Percentiles rank a stretch among this genome's conserved stretches.
Conservation (phyloP, 2,329 filamentous ascomycete genomes). For the Fusarium burgessii region DNA sequence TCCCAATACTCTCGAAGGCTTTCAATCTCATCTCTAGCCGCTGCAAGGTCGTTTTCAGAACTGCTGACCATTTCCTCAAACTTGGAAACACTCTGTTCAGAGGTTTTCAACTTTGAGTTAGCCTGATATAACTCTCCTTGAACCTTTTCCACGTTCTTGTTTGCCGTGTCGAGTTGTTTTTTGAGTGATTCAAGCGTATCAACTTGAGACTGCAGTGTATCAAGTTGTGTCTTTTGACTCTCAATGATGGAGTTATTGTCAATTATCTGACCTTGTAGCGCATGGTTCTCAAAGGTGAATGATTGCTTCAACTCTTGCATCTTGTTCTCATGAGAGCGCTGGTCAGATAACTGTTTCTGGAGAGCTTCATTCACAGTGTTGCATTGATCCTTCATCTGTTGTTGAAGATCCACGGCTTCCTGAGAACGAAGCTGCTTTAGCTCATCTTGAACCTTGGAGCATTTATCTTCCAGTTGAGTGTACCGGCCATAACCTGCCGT, state of each 20-base stretch:
- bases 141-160: background rate
- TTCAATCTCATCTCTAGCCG: background rate
- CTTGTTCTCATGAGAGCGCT: background rate
- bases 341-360: background rate
- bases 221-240: background rate
- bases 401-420: background rate
- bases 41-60: background rate
- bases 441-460: background rate
- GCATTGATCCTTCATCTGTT: background rate
- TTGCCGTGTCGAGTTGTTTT: background rate
- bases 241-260: background rate
- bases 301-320: background rate
- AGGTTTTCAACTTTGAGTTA: background rate
- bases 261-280: background rate
- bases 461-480: background rate
- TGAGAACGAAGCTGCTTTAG: background rate
- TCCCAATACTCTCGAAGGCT: background rate
- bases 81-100: background rate
- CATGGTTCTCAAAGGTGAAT: background rate
- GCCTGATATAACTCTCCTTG: background rate
- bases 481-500: fast-evolving
- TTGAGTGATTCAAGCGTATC: background rate
- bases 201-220: background rate
- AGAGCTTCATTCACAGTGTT: background rate
- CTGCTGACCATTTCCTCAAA: background rate